phyloP scores from a whole-genome alignment of 2,329 filamentous ascomycete species.

The Elsinoe arachidis region DNA sequence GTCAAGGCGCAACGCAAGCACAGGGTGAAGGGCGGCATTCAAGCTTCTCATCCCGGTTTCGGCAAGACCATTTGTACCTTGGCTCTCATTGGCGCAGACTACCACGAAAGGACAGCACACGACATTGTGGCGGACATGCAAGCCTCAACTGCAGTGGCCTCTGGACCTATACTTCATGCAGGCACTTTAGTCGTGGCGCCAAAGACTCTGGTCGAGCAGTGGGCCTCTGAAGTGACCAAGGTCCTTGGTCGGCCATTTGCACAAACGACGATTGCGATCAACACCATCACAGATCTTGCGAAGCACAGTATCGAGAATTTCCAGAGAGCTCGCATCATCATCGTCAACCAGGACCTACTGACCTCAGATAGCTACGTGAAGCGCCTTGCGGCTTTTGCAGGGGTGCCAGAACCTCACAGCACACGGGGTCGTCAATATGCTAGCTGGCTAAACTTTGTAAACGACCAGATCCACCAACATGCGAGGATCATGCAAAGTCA shows the following conservation, averaged over 20 bases:
- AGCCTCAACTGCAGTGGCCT: slow-evolving; percentile 7
- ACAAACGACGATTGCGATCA: slow-evolving; percentile 36
- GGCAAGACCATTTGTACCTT: slow-evolving; percentile 57
- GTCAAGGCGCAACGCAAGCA: slow-evolving; percentile 38
- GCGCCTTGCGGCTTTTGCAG: slow-evolving; percentile 43
- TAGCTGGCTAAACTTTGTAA: slow-evolving; percentile 45
- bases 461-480: slow-evolving; percentile 34
- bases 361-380: slow-evolving; percentile 40
- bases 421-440: slow-evolving; percentile 41
- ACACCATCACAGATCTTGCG: slow-evolving; percentile 32
- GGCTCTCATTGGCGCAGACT: slow-evolving; percentile 45
- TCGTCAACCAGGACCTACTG: slow-evolving; percentile 47
- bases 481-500: slow-evolving; percentile 29
- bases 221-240: slow-evolving; percentile 46
- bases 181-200: slow-evolving; percentile 56
- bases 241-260: slow-evolving; percentile 34
- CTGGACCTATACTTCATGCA: slow-evolving; percentile 29
- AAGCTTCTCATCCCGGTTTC: slow-evolving; percentile 57
- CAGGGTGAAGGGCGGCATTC: slow-evolving; percentile 48
- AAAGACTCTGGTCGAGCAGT: slow-evolving; percentile 47
- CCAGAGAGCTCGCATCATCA: slow-evolving; percentile 43
- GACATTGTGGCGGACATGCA: background rate
- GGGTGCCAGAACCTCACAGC: slow-evolving; percentile 33
- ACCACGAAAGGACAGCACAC: slow-evolving; percentile 18
- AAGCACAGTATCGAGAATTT: slow-evolving; percentile 38